Base-by-base conservation (phyloP, 257 asterid species). In the Linderniella brevidens region DNA sequence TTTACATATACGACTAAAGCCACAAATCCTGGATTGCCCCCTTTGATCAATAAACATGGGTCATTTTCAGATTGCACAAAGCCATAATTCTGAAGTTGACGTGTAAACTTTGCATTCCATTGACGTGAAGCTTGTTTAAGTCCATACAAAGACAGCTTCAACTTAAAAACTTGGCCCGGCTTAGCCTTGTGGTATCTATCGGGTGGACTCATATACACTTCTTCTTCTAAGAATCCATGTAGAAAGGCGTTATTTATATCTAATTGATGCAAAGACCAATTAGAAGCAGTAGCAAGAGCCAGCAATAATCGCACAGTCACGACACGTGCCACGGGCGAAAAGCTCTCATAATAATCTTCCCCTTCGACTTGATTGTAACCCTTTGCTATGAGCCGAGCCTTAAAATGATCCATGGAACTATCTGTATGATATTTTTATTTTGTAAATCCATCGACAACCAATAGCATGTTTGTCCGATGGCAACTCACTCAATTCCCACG, bases 191-290 rank as follows among this genome's bases (percentile, higher is more conserved):
- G 5, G n/a, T n/a, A 13, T 1, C 3, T 17, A 1, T 11, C 19
- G 10, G 48, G 48, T 8, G 12, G 38, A 0, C 0, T 3, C 56
- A 52, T 52, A 17, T 36, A 52, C 0, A 52, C 37, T 6, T 52
- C 47, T 4, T 50, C 55, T 35, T 32, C 40, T 1, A 53, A 17
- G 14, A 1, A 3, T 0, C 57, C 57, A 41, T 53, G 57, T 0
- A 53, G 17, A 8, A 40, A 53, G 20, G 54, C 54, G 10, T 50
- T 50, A 4, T 50, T 35, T 7, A 50, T 35, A 15, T 50, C 54
- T 0, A 19, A 3, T 4, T 39, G 20, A 4, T 19, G 57, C 3
- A 53, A 5, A 5, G 11, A 8, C 48, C 37, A 52, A 1, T 8
- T 3, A 5, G 3, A 10, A 0, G 1, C 6, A 17, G 48, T 12